phyloP scores from a whole-genome alignment of 225 moss, liverwort and hornwort genomes.

The Straminergon stramineum region DNA sequence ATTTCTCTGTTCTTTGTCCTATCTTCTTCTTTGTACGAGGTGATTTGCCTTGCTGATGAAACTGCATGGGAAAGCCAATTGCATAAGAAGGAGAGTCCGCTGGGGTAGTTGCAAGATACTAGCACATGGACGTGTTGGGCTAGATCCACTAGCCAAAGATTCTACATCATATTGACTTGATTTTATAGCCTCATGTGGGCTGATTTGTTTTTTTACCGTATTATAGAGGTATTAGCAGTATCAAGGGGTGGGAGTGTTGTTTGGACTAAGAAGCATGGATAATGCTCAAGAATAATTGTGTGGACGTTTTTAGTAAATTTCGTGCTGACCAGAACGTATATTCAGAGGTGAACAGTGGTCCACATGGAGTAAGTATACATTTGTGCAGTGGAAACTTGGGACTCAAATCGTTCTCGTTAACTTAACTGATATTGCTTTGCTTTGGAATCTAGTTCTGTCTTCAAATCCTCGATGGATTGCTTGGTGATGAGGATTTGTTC shows the following conservation, averaged over 20 bases:
- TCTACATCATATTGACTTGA: not conserved
- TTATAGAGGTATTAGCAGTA: not conserved
- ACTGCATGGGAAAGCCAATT: not conserved
- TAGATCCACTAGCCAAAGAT: not conserved
- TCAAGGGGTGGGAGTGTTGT: too few species aligned
- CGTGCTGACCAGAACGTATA: too few species aligned
- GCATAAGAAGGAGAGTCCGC: not conserved
- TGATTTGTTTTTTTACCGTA: not conserved
- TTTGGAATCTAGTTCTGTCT: not conserved
- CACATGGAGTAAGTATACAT: too few species aligned
- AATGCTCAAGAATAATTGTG: not conserved
- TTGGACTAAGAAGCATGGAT: not conserved
- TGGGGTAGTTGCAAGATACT: not conserved
- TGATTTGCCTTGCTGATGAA: not conserved
- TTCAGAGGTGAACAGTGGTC: not conserved
- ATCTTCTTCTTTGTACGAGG: not conserved
- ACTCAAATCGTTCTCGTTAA: not conserved
- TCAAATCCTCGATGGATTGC: not conserved
- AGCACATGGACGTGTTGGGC: not conserved
- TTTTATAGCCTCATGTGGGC: not conserved
- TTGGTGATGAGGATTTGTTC: not conserved
- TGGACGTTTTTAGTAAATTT: not conserved
- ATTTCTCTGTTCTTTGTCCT: too few species aligned
- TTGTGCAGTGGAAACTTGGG: fast-evolving
- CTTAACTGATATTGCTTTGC: not conserved